A percentile compares a stretch with the other conserved stretches of the same genome.
These are phyloP conservation scores for Umbilicus rupestris DNA, from an alignment of 164 flowering plant genomes.

Conservation along the genomic window DNA sequence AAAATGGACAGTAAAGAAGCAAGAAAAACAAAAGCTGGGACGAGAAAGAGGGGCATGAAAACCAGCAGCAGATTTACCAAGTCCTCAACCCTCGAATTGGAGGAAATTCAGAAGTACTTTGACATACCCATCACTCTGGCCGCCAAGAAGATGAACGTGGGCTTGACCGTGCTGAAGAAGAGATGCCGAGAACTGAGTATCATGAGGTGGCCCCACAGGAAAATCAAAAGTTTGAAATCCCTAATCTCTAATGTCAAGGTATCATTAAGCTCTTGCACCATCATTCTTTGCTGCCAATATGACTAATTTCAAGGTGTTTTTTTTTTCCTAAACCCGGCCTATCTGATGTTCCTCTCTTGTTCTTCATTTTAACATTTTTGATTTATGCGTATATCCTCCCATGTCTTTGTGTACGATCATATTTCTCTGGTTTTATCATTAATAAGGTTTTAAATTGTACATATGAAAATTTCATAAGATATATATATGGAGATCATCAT, in stretches of 20 bases:
- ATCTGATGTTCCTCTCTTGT: too few relatives aligned
- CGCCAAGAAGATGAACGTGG: constrained; percentile 44
- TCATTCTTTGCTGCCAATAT: too few relatives aligned
- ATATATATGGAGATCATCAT: too few relatives aligned
- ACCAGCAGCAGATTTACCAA: constrained; percentile 10
- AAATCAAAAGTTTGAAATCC: constrained; percentile 47
- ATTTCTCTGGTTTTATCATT: too few relatives aligned
- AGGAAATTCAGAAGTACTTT: constrained; percentile 50
- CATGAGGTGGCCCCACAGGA: constrained; percentile 56
- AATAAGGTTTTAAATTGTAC: too few relatives aligned
- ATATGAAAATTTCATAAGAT: too few relatives aligned
- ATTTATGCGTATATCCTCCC: too few relatives aligned
- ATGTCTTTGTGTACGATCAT: too few relatives aligned
- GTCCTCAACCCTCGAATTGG: constrained; percentile 23
- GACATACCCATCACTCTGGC: constrained; percentile 45
- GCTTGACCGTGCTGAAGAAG: constrained; percentile 53
- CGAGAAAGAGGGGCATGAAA: neutral
- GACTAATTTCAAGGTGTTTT: neutral
- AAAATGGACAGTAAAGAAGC: neutral
- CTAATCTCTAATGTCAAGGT: constrained; percentile 55
- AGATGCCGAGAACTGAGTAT: constrained; percentile 51
- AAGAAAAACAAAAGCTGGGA: neutral
- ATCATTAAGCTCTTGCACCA: too few relatives aligned
- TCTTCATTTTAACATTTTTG: too few relatives aligned
- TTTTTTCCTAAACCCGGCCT: neutral